Evolutionary conservation across 1,284 basidiomycete species (phyloP).

Genomic region (Pseudozyma hubeiensis): DNA sequence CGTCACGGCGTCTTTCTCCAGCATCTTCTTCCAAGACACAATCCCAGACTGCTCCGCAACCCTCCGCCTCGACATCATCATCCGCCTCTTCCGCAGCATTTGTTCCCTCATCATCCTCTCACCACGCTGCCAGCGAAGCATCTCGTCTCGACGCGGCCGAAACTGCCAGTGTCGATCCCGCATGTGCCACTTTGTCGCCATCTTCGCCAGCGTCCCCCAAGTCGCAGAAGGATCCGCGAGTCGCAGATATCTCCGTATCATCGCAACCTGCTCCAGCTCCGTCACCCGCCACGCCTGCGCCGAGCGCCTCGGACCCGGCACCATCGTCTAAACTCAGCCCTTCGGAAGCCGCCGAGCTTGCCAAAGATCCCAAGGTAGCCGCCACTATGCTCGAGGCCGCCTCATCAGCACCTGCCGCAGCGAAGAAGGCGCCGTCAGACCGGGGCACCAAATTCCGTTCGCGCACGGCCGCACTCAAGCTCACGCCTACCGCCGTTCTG

Average conservation of each 20-base stretch:
- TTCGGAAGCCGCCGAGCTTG: slow-evolving; percentile 36
- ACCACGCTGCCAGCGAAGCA: neutral
- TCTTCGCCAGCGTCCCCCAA: slow-evolving; percentile 53
- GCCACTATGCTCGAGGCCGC: slow-evolving; percentile 48
- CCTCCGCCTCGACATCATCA: slow-evolving; percentile 10
- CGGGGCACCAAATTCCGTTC: slow-evolving; percentile 54
- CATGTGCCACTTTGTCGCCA: slow-evolving; percentile 53
- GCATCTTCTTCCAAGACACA: slow-evolving; percentile 22
- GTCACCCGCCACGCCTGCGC: slow-evolving; percentile 35
- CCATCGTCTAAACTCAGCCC: slow-evolving; percentile 25
- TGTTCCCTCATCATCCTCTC: slow-evolving; percentile 3
- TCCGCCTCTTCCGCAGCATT: slow-evolving; percentile 11
- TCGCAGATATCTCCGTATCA: slow-evolving; percentile 11
- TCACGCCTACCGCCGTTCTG: slow-evolving; percentile 78
- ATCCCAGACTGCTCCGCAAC: neutral
- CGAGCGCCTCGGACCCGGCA: slow-evolving; percentile 34
- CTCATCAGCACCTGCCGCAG: slow-evolving; percentile 12
- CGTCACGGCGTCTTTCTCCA: slow-evolving; percentile 5
- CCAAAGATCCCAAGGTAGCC: slow-evolving; percentile 39
- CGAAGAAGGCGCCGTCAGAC: slow-evolving; percentile 38
- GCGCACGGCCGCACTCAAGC: slow-evolving; percentile 52
- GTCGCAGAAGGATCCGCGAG: slow-evolving; percentile 48
- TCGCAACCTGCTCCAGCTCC: slow-evolving; percentile 22
- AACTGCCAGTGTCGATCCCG: slow-evolving; percentile 38
- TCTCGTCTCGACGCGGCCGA: slow-evolving; percentile 3